Percentiles rank a stretch among this genome's conserved stretches.
These are phyloP conservation scores for Fusarium pseudonygamai DNA, from an alignment of 2,329 filamentous ascomycete genomes.

Conservation along the genomic window DNA sequence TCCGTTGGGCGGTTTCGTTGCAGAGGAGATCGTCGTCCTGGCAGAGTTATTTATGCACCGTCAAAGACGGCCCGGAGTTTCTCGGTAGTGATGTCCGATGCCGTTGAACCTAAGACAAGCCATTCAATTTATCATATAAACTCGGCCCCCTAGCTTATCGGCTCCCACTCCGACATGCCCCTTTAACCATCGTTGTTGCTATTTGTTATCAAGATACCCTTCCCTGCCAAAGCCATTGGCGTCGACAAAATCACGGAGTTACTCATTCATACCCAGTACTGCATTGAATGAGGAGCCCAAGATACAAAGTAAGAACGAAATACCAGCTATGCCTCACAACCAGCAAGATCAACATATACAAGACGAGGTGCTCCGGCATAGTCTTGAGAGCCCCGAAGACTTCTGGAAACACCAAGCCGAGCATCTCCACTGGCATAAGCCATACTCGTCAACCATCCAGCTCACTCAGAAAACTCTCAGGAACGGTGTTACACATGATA, in stretches of 20 bases:
- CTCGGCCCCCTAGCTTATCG: constrained; percentile 12
- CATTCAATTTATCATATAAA: constrained; percentile 9
- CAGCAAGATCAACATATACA: constrained; percentile 50
- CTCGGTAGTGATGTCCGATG: constrained; percentile 23
- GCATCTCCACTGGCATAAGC: constrained; percentile 82
- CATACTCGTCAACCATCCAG: constrained; percentile 70
- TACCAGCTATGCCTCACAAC: constrained; percentile 23
- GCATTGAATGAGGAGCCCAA: neutral
- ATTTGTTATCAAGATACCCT: neutral
- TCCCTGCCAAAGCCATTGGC: neutral
- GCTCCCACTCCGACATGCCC: neutral
- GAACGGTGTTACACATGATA: constrained; percentile 70
- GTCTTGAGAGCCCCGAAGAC: constrained; percentile 72
- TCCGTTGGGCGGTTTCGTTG: neutral
- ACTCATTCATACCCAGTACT: neutral
- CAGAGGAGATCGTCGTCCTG: constrained; percentile 13
- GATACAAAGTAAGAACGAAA: neutral
- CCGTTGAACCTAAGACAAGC: constrained; percentile 21
- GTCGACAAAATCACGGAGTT: neutral
- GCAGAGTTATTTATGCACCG: constrained; percentile 1
- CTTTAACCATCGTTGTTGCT: constrained; percentile 1
- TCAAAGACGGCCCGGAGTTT: constrained; percentile 4
- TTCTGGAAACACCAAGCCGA: constrained; percentile 83
- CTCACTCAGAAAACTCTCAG: constrained; percentile 70
- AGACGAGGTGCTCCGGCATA: constrained; percentile 62